These are phyloP conservation scores for Zygosaccharomyces pseudobailii DNA, from an alignment of 1,139 yeast genomes.

Conservation along the genomic window DNA sequence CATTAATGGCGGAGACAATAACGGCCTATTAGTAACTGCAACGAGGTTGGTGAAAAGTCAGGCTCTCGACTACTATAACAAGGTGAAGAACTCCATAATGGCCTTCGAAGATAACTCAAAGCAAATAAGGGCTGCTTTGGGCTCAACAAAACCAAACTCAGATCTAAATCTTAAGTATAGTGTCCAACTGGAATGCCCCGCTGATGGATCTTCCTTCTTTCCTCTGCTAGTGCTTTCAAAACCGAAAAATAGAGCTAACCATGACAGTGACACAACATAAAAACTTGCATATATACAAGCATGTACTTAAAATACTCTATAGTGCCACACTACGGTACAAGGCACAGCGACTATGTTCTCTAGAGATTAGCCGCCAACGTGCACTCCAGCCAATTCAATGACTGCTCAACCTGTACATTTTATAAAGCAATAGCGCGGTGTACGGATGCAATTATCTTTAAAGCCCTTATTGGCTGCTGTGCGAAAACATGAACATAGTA, in stretches of 20 bases:
- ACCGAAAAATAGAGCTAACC: neutral
- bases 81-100: slow-evolving; percentile 16
- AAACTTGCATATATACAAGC: neutral
- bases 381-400: too few species aligned
- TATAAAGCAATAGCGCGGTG: rapidly evolving
- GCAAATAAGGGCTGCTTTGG: slow-evolving; percentile 8
- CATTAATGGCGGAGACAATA: slow-evolving; percentile 21
- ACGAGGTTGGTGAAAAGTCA: slow-evolving; percentile 27
- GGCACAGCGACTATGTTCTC: neutral
- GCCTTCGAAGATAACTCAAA: slow-evolving; percentile 15
- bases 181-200: slow-evolving; percentile 12
- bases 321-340: too few species aligned
- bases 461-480: too few species aligned
- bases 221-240: slow-evolving; percentile 17
- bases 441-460: too few species aligned
- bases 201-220: slow-evolving; percentile 20
- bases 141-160: slow-evolving; percentile 1
- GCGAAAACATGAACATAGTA: too few species aligned
- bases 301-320: neutral
- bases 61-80: slow-evolving; percentile 30
- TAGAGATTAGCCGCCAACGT: neutral
- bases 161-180: slow-evolving; percentile 4
- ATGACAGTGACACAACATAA: neutral
- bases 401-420: too few species aligned
- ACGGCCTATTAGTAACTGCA: slow-evolving; percentile 24